Conservation (phyloP, 768 basidiomycete species). For the Mycena belliarum region DNA sequence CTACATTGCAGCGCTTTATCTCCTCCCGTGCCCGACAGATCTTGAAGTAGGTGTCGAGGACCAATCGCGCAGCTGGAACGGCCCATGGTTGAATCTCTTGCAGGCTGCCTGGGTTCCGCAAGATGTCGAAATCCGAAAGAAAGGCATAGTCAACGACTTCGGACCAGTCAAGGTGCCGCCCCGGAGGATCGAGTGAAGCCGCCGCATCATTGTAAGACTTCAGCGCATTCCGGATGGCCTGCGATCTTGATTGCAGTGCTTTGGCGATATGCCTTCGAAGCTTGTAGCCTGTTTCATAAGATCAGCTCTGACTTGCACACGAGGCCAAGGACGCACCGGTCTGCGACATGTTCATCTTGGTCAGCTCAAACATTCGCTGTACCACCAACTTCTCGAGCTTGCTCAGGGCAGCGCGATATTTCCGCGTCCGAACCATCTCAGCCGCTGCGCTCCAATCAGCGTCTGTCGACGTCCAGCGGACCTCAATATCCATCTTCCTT, state of each 20-base stretch:
- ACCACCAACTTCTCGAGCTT: background rate
- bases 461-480: conserved; percentile 14
- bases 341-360: background rate
- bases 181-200: background rate
- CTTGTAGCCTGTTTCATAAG: background rate
- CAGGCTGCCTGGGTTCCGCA: background rate
- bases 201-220: background rate
- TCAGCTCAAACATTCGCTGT: conserved; percentile 5
- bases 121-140: conserved; percentile 14
- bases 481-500: conserved; percentile 9
- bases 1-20: too few relatives aligned
- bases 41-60: background rate
- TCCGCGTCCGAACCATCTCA: background rate
- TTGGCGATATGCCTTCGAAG: background rate
- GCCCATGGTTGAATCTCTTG: background rate
- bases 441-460: conserved; percentile 10
- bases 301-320: background rate
- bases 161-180: conserved; percentile 1
- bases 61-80: background rate
- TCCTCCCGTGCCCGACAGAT: background rate
- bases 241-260: background rate
- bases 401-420: background rate
- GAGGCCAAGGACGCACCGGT: background rate
- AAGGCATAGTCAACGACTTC: conserved; percentile 22
- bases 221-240: background rate